These are phyloP conservation scores for Ramichloridium luteum DNA, from an alignment of 2,329 filamentous ascomycete species.

Conservation along the genomic window DNA sequence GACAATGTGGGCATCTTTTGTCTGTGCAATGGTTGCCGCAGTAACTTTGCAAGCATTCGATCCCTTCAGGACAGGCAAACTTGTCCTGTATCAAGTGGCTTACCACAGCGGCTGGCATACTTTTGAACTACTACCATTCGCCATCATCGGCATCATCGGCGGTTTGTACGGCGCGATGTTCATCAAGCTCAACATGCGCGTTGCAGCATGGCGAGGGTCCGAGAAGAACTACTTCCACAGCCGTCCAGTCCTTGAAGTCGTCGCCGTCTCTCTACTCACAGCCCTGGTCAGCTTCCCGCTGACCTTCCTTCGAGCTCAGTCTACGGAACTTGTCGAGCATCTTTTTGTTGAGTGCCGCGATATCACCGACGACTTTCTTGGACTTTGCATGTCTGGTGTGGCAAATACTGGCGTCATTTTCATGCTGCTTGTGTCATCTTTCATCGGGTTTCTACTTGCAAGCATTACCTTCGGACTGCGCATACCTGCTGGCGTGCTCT, in stretches of 20 bases:
- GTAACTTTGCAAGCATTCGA: slow-evolving; percentile 87
- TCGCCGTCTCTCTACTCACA: slow-evolving; percentile 66
- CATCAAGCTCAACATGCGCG: slow-evolving; percentile 83
- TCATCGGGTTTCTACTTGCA: slow-evolving; percentile 74
- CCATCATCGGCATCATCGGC: slow-evolving; percentile 72
- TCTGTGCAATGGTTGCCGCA: slow-evolving; percentile 97
- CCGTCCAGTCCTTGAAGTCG: slow-evolving; percentile 66
- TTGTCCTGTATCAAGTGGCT: slow-evolving; percentile 90
- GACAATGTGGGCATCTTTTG: slow-evolving; percentile 99
- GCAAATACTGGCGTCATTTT: slow-evolving; percentile 73
- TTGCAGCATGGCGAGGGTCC: slow-evolving; percentile 68
- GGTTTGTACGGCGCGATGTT: slow-evolving; percentile 93
- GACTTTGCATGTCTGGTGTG: slow-evolving; percentile 76
- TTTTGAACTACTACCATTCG: slow-evolving; percentile 84
- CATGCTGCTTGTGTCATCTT: slow-evolving; percentile 66
- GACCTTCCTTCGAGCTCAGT: slow-evolving; percentile 87
- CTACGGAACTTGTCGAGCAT: slow-evolving; percentile 79
- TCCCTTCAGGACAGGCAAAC: slow-evolving; percentile 87
- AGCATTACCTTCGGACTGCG: slow-evolving; percentile 86
- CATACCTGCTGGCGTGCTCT: slow-evolving; percentile 87
- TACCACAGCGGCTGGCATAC: slow-evolving; percentile 88
- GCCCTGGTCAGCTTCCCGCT: slow-evolving; percentile 91
- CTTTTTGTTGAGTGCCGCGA: slow-evolving; percentile 85
- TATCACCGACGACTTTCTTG: slow-evolving; percentile 72
- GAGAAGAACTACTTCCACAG: slow-evolving; percentile 48